A percentile compares a stretch with the other conserved stretches of the same genome.
Evolutionary conservation across 805 yeast species (phyloP).

Genomic region (Metschnikowia picachoensis): DNA sequence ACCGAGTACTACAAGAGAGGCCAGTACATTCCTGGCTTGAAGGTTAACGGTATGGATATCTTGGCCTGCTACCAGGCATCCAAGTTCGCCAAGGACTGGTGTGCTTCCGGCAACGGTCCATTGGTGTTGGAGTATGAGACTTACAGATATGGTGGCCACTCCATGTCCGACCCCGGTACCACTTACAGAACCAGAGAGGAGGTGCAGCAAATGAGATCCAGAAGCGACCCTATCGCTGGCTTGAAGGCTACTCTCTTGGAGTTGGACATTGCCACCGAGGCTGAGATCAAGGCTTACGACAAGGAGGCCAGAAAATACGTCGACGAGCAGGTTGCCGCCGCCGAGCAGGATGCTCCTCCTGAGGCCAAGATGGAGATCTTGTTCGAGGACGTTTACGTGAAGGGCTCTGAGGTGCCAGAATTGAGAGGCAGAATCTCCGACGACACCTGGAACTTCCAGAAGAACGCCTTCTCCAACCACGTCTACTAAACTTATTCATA

Average conservation of each 20-base stretch:
- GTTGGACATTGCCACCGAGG: slow-evolving; percentile 84
- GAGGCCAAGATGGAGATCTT: slow-evolving; percentile 92
- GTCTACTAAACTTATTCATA: slow-evolving; percentile 31
- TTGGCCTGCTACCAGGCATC: slow-evolving; percentile 94
- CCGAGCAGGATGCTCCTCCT: slow-evolving; percentile 92
- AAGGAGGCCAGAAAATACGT: slow-evolving; percentile 95
- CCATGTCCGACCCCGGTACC: slow-evolving; percentile 99
- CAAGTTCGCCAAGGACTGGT: slow-evolving; percentile 96
- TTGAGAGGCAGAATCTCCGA: slow-evolving; percentile 96
- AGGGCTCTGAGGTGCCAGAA: slow-evolving; percentile 87
- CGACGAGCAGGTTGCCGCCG: slow-evolving; percentile 89
- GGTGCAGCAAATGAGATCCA: slow-evolving; percentile 98
- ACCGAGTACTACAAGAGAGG: slow-evolving; percentile 98
- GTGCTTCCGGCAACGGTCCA: slow-evolving; percentile 91
- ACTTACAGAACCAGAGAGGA: slow-evolving; percentile 99
- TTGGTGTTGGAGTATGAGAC: slow-evolving; percentile 95
- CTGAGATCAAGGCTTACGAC: slow-evolving; percentile 90
- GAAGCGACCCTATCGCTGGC: slow-evolving; percentile 97
- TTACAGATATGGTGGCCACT: slow-evolving; percentile 99
- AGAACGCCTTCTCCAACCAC: slow-evolving; percentile 43
- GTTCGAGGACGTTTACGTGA: slow-evolving; percentile 94
- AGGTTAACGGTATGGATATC: slow-evolving; percentile 98
- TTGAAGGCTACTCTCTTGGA: slow-evolving; percentile 84
- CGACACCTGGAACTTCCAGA: slow-evolving; percentile 84
- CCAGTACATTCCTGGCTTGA: slow-evolving; percentile 97